These are phyloP conservation scores for Ogataea haglerorum DNA, from an alignment of 805 yeast species.

Conservation along the genomic window DNA sequence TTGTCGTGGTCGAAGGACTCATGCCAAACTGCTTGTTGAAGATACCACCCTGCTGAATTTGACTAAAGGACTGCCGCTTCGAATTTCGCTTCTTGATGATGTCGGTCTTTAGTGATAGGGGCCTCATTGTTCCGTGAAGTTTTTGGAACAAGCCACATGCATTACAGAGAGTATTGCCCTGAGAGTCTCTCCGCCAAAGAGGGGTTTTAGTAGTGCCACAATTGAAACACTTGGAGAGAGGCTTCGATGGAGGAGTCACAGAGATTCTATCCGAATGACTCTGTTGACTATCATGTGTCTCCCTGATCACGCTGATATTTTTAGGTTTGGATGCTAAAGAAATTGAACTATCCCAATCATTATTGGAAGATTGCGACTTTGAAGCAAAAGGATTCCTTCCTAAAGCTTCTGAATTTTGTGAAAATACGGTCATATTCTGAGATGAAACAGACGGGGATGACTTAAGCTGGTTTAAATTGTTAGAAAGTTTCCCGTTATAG, in stretches of 20 bases:
- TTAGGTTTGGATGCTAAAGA: not conserved
- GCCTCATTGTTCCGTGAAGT: conserved; percentile 60
- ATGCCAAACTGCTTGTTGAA: conserved; percentile 2
- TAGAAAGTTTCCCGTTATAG: conserved; percentile 3
- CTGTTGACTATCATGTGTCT: not conserved
- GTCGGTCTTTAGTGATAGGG: conserved; percentile 54
- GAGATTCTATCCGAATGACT: not conserved
- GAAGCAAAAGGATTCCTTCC: no score
- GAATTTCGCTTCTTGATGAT: conserved; percentile 56
- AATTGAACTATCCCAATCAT: not conserved
- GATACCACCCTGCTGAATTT: conserved; percentile 5
- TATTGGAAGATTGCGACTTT: not conserved
- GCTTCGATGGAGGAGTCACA: conserved; percentile 6
- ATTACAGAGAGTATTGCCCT: conserved; percentile 58
- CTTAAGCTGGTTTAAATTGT: conserved; percentile 18
- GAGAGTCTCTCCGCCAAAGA: conserved; percentile 57
- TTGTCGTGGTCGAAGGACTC: not conserved
- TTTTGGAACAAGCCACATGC: conserved; percentile 63
- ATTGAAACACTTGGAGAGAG: conserved; percentile 46
- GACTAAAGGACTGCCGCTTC: conserved; percentile 33
- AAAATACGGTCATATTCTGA: conserved; percentile 21
- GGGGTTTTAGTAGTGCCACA: conserved; percentile 61
- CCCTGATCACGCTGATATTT: no score
- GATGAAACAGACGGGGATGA: conserved; percentile 25
- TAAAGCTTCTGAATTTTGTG: conserved; percentile 2